These are phyloP conservation scores for Cladophialophora carrionii DNA, from an alignment of 2,329 filamentous ascomycete species.

Conservation along the genomic window DNA sequence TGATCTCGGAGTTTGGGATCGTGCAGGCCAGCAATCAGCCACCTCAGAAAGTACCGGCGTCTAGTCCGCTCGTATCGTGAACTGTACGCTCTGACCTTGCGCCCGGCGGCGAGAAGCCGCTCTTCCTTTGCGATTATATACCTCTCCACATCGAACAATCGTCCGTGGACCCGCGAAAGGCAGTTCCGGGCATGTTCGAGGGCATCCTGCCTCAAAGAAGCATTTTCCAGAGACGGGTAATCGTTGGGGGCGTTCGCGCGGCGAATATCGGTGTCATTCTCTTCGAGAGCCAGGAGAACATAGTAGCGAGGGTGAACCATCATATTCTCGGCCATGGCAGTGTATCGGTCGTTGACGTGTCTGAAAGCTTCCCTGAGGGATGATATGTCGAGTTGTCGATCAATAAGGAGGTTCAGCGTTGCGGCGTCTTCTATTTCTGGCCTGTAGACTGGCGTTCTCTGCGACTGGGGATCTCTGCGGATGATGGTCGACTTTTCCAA, in stretches of 20 bases:
- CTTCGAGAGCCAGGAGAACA: neutral
- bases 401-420: neutral
- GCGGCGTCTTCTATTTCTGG: neutral
- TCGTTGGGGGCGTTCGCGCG: too few species aligned
- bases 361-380: neutral
- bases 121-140: neutral
- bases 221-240: too few species aligned
- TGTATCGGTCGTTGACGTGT: neutral
- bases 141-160: neutral
- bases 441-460: neutral
- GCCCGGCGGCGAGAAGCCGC: neutral
- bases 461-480: neutral
- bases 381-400: neutral
- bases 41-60: neutral
- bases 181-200: neutral
- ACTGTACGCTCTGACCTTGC: neutral
- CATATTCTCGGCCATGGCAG: neutral
- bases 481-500: neutral
- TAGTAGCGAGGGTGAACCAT: neutral
- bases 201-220: neutral
- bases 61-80: neutral
- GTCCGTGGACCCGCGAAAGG: neutral
- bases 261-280: neutral
- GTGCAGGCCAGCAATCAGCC: neutral
- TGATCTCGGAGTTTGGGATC: neutral